Conservation (phyloP, 306 rosid genomes). For the Casuarina cunninghamiana region DNA sequence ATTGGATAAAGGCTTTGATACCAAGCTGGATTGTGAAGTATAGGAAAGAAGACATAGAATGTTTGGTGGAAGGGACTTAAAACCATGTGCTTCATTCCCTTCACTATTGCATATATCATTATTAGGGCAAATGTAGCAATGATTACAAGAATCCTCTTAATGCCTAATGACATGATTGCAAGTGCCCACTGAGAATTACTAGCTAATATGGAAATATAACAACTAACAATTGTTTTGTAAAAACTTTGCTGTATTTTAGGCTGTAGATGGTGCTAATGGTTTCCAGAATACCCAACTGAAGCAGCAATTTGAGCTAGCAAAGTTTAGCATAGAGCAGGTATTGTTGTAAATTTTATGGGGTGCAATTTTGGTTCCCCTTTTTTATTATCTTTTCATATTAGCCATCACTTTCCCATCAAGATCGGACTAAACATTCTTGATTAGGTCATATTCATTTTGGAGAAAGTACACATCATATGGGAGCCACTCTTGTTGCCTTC, state of each 20-base stretch:
- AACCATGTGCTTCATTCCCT: too few relatives aligned
- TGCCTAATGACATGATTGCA: too few relatives aligned
- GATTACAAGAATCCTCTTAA: too few relatives aligned
- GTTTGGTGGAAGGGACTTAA: too few relatives aligned
- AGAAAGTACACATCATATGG: constrained; percentile 91
- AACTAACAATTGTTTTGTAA: not conserved
- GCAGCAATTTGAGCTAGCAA: constrained; percentile 74
- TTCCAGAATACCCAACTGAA: constrained; percentile 90
- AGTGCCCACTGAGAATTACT: too few relatives aligned
- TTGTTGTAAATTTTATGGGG: constrained; percentile 19
- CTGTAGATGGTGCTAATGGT: constrained; percentile 83
- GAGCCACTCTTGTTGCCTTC: constrained; percentile 85
- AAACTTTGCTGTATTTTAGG: constrained; percentile 46
- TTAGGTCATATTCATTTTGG: constrained; percentile 86
- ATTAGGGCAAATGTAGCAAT: too few relatives aligned
- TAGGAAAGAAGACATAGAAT: too few relatives aligned
- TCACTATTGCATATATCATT: too few relatives aligned
- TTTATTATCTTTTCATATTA: constrained; percentile 3
- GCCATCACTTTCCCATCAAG: constrained; percentile 13
- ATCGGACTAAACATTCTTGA: constrained; percentile 30
- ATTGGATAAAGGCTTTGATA: too few relatives aligned
- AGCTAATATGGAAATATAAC: too few relatives aligned
- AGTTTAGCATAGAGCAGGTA: constrained; percentile 92
- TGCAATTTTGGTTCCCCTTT: constrained; percentile 11
- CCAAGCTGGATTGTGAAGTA: too few relatives aligned